phyloP scores from a whole-genome alignment of 768 basidiomycete genomes.

The Coprinopsis cinerea region DNA sequence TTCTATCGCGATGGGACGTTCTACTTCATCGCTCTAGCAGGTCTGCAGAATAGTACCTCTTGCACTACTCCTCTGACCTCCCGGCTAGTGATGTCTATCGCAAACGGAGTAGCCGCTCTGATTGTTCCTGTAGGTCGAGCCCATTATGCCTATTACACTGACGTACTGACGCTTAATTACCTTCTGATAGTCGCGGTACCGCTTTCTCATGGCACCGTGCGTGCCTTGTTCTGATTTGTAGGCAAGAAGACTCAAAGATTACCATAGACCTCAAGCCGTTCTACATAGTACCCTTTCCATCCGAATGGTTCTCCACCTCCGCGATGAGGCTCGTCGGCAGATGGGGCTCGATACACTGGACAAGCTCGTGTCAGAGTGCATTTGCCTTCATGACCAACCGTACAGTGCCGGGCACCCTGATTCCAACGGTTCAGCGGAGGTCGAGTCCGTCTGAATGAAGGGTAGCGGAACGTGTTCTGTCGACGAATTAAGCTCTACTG shows the following conservation, averaged over 20 bases:
- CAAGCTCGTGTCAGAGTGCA: too few species aligned
- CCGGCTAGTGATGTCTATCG: background rate
- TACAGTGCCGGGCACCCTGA: too few species aligned
- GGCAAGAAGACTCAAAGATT: background rate
- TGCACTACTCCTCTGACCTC: background rate
- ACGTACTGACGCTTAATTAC: background rate
- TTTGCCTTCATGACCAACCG: too few species aligned
- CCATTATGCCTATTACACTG: background rate
- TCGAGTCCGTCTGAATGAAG: too few species aligned
- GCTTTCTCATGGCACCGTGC: background rate
- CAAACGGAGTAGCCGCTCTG: background rate
- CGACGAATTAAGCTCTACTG: too few species aligned
- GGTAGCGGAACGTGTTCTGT: too few species aligned
- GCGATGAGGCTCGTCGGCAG: too few species aligned
- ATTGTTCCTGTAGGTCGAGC: background rate
- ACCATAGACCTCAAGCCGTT: background rate
- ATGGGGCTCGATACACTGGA: too few species aligned
- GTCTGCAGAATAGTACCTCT: background rate
- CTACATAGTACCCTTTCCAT: background rate
- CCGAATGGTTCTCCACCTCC: background rate
- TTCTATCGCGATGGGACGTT: constrained; percentile 2
- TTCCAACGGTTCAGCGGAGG: too few species aligned
- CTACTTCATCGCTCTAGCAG: background rate
- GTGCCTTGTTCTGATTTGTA: background rate
- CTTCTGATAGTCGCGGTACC: background rate